Conservation (phyloP, 2,329 filamentous ascomycete species). For the Neofusicoccum laricinum region DNA sequence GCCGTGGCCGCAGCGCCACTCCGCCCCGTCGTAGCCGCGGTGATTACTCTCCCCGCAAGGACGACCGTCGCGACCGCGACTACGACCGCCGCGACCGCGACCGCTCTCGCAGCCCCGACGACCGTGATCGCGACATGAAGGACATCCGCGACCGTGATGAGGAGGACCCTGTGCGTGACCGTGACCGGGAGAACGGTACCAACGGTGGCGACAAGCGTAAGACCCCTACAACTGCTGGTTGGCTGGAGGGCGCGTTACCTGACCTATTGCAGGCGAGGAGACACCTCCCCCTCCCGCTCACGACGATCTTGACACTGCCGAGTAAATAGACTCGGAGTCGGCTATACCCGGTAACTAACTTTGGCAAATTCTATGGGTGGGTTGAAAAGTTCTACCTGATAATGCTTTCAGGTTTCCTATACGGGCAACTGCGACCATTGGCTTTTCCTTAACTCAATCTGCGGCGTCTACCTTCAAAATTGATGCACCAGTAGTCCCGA, state of each 20-base stretch:
- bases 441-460: conserved; percentile 13
- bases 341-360: conserved; percentile 10
- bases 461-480: conserved; percentile 7
- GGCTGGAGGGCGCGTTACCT: conserved; percentile 28
- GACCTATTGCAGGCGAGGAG: conserved; percentile 4
- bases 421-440: conserved; percentile 11
- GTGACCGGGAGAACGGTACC: conserved; percentile 64
- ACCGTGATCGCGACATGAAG: conserved; percentile 58
- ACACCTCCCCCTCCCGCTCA: conserved; percentile 70
- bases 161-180: conserved; percentile 57
- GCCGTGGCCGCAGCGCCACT: conserved; percentile 44
- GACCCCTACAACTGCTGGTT: conserved; percentile 18
- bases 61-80: conserved; percentile 78
- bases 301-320: conserved; percentile 86
- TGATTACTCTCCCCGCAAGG: conserved; percentile 84
- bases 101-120: conserved; percentile 63
- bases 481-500: conserved; percentile 13
- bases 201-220: conserved; percentile 92
- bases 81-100: conserved; percentile 69
- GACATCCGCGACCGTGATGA: conserved; percentile 54
- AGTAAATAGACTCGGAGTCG: not conserved
- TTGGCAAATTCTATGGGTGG: conserved; percentile 4
- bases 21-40: conserved; percentile 56
- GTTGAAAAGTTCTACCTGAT: conserved; percentile 13
- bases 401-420: conserved; percentile 2